Conservation (phyloP, 106 monocot genomes). For the Apostasia shenzhenica region DNA sequence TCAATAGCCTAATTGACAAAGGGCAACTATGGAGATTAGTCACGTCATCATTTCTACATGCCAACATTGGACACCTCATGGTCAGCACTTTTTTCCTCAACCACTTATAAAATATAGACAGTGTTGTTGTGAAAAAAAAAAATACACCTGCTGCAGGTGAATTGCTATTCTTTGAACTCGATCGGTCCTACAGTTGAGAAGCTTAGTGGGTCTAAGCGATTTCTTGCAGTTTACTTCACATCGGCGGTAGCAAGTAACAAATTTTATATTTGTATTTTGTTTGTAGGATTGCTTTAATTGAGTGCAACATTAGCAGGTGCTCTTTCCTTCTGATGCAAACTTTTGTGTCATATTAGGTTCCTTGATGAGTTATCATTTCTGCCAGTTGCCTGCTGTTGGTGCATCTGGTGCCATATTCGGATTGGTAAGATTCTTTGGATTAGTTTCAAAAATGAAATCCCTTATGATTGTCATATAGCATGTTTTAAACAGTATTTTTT, state of each 20-base stretch:
- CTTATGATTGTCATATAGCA: neutral
- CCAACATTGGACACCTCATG: slow-evolving; percentile 66
- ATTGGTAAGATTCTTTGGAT: slow-evolving; percentile 43
- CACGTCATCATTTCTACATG: slow-evolving; percentile 80
- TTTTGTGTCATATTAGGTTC: slow-evolving; percentile 56
- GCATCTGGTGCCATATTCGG: slow-evolving; percentile 96
- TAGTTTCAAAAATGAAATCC: neutral
- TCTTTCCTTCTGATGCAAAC: slow-evolving; percentile 9
- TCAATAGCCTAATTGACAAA: slow-evolving; percentile 60
- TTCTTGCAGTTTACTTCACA: slow-evolving; percentile 69
- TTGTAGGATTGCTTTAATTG: slow-evolving; percentile 3
- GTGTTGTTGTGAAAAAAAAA: neutral
- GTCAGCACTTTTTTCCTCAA: slow-evolving; percentile 19
- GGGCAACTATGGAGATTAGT: slow-evolving; percentile 76
- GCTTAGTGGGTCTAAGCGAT: slow-evolving; percentile 63
- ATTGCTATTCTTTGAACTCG: slow-evolving; percentile 82
- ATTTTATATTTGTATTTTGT: slow-evolving; percentile 10
- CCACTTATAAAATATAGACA: neutral
- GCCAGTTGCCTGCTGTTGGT: slow-evolving; percentile 70
- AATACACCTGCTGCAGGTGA: slow-evolving; percentile 40
- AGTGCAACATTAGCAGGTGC: neutral
- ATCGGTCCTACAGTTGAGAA: slow-evolving; percentile 79
- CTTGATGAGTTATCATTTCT: slow-evolving; percentile 71
- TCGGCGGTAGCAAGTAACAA: slow-evolving; percentile 81
- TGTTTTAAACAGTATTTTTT: no score